Percentiles rank a stretch among this genome's conserved stretches.
Conservation (phyloP, 2,329 filamentous ascomycete genomes). For the Lachnellula suecica region DNA sequence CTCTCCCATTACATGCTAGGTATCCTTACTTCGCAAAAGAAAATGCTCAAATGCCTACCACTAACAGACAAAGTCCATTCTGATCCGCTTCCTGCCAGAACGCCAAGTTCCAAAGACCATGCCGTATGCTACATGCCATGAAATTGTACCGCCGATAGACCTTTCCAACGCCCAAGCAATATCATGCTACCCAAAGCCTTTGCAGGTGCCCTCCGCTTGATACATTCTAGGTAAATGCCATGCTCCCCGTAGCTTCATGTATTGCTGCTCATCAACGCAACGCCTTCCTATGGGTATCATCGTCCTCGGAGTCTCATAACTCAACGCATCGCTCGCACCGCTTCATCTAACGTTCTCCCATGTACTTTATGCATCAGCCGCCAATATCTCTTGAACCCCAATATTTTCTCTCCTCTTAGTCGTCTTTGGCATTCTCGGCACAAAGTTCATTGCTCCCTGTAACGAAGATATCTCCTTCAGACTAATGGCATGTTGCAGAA, state of each 20-base stretch:
- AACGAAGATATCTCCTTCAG: conserved; percentile 36
- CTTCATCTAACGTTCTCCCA: neutral
- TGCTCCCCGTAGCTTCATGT: too few relatives aligned
- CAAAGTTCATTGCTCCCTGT: conserved; percentile 32
- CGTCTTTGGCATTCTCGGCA: conserved; percentile 29
- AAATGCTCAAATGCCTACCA: neutral
- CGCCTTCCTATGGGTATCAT: too few relatives aligned
- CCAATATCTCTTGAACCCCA: conserved; percentile 24
- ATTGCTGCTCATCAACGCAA: too few relatives aligned
- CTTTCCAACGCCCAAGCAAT: conserved; percentile 6
- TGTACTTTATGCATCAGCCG: conserved; percentile 23
- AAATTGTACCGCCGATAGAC: neutral
- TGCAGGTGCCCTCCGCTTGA: neutral
- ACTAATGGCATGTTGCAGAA: conserved; percentile 48
- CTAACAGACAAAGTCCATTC: conserved; percentile 10
- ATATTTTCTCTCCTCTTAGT: conserved; percentile 22
- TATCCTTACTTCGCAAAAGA: conserved; percentile 1
- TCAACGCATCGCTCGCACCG: neutral
- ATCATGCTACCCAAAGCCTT: neutral
- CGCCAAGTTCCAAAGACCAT: conserved; percentile 7
- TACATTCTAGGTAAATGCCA: neutral
- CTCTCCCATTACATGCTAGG: conserved; percentile 2
- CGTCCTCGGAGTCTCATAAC: neutral
- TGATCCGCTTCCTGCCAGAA: conserved; percentile 14
- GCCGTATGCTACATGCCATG: conserved; percentile 18